phyloP scores from a whole-genome alignment of 2,329 filamentous ascomycete species.

The Calonectria pseudoreteaudii region DNA sequence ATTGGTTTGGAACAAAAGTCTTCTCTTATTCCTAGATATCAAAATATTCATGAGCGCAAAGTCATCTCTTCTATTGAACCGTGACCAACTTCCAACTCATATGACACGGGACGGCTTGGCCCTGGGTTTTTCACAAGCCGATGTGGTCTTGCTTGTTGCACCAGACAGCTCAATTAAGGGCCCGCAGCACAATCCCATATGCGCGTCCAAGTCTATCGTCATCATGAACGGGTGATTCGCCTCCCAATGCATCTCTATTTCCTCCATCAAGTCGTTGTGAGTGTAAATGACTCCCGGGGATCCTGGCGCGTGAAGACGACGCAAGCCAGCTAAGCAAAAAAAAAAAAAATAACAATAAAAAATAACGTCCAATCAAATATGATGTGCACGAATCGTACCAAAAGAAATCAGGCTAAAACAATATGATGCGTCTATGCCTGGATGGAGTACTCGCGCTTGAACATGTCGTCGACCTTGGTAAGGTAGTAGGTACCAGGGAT shows the following conservation, averaged over 20 bases:
- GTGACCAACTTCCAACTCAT: conserved; percentile 33
- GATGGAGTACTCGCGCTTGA: conserved; percentile 81
- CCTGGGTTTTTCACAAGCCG: conserved; percentile 41
- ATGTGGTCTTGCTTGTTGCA: conserved; percentile 20
- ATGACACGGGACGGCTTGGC: conserved; percentile 29
- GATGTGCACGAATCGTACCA: conserved; percentile 32
- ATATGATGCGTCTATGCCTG: conserved; percentile 68
- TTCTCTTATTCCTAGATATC: conserved; percentile 39
- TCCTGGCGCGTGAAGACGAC: conserved; percentile 17
- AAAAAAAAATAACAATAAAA: too few relatives aligned
- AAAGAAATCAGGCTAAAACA: conserved; percentile 21
- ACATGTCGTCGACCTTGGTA: conserved; percentile 85
- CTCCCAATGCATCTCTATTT: conserved; percentile 45
- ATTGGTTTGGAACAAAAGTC: conserved; percentile 30
- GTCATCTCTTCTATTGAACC: conserved; percentile 35
- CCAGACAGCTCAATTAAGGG: conserved; percentile 42
- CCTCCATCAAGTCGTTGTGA: conserved; percentile 36
- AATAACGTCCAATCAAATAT: too few relatives aligned
- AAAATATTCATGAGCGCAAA: conserved; percentile 35
- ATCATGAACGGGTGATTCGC: conserved; percentile 35
- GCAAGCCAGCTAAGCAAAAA: conserved; percentile 28
- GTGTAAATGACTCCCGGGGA: conserved; percentile 33
- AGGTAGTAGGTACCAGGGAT: conserved; percentile 80
- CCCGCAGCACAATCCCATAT: conserved; percentile 31
- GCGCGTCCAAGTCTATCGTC: conserved; percentile 40